Base-by-base conservation (phyloP, 495 filamentous ascomycete species). In the Penicillium samsonianum region DNA sequence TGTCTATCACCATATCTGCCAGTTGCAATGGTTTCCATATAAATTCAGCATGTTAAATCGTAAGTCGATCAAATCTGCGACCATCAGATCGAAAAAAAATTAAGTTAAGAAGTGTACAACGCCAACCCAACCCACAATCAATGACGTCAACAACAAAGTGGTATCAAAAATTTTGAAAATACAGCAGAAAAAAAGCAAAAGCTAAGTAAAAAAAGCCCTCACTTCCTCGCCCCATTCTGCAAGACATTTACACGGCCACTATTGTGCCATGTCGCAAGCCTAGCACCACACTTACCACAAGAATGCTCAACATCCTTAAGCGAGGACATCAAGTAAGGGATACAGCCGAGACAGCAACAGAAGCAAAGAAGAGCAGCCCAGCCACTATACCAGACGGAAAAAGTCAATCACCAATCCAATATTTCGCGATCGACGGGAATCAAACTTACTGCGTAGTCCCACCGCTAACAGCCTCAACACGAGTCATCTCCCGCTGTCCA, bases 271-370 rank as follows among this genome's bases (percentile, higher is more conserved):
- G 66, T 77, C 5, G 79, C 80, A 25, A 83, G 73, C 53, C 76
- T 60, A 2, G 68, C 65, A 44, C 74, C 71, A 55, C 81, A 83
- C 19, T 76, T 66, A 5, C 78, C 79, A 51, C 81, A 83, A 31
- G 73, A 72, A 58, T 83, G 81, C 54, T 80, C 65, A 2, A 78
- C 73, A 58, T 83, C 79, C 63, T 83, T 83, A 28, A 82, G 69
- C 28, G 67, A 68, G 11, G 73, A 68, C 60, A 81, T 70, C 52
- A 82, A 33, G 61, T 82, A 83, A 5, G 81, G 80, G 52, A 83
- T 75, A 55, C 78, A 83, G 44, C 80, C 77, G 20, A 83, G 64
- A 58, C 77, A 79, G 65, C 69, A 67, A 59, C 71, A 79, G 64
- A 69, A 75, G 62, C 77, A 78, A 20, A 76, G 26, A 2, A 75